These are phyloP conservation scores for Clavispora phyllophila DNA, from an alignment of 805 yeast species.

Conservation along the genomic window DNA sequence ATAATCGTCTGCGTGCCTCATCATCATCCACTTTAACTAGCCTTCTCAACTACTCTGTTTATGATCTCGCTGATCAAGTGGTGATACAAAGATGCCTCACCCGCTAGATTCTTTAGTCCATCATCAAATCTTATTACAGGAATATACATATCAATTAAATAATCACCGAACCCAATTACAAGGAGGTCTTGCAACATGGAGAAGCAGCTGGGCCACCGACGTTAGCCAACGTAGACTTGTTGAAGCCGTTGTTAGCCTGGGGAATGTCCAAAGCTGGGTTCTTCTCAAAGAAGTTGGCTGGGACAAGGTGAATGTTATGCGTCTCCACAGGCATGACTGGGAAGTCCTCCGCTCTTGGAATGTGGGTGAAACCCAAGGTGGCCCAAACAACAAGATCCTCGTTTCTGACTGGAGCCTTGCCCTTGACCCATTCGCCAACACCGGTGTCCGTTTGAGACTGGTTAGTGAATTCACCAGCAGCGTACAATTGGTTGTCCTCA, in stretches of 20 bases:
- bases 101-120: too few species aligned
- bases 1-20: too few species aligned
- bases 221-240: conserved; percentile 49
- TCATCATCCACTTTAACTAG: too few species aligned
- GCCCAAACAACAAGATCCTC: conserved; percentile 78
- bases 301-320: conserved; percentile 58
- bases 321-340: conserved; percentile 88
- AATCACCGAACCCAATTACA: conserved; percentile 10
- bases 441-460: conserved; percentile 72
- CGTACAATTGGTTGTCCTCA: conserved; percentile 64
- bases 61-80: too few species aligned
- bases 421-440: conserved; percentile 65
- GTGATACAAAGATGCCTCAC: too few species aligned
- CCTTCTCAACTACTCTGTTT: too few species aligned
- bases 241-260: conserved; percentile 60
- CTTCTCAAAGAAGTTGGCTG: conserved; percentile 68
- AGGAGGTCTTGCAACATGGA: conserved; percentile 35
- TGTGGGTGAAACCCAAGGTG: conserved; percentile 74
- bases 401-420: conserved; percentile 63
- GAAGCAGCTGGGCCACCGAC: conserved; percentile 17
- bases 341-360: conserved; percentile 81
- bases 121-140: neutral
- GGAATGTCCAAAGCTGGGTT: conserved; percentile 80
- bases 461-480: conserved; percentile 85
- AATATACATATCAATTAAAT: neutral